Conservation (phyloP, 306 rosid species). For the Calophaca sinica region DNA sequence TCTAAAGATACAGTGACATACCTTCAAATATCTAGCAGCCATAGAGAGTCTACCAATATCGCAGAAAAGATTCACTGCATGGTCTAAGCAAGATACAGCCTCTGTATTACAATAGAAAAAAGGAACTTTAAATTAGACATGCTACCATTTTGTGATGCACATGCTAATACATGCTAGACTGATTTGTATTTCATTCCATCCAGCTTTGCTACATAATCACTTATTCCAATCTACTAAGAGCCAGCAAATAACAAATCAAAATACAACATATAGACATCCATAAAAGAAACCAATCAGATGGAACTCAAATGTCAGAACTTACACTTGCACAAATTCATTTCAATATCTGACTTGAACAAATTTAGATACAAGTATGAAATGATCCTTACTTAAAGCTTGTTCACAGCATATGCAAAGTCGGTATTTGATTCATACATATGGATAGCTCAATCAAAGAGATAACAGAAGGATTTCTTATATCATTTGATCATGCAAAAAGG, state of each 20-base stretch:
- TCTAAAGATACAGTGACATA: slow-evolving; percentile 41
- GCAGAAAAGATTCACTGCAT: slow-evolving; percentile 81
- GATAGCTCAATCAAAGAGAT: slow-evolving; percentile 18
- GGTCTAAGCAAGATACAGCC: slow-evolving; percentile 79
- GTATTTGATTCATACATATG: slow-evolving; percentile 10
- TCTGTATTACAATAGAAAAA: slow-evolving; percentile 53
- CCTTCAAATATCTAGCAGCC: slow-evolving; percentile 98
- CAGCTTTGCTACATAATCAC: slow-evolving; percentile 9
- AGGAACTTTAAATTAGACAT: slow-evolving; percentile 6
- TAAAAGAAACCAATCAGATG: slow-evolving; percentile 26
- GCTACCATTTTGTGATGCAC: slow-evolving; percentile 10
- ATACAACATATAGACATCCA: slow-evolving; percentile 29
- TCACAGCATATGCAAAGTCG: not conserved
- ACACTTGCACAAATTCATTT: slow-evolving; percentile 14
- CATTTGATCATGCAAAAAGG: slow-evolving; percentile 23
- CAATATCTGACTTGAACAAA: slow-evolving; percentile 5
- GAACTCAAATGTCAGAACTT: slow-evolving; percentile 29
- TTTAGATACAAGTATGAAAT: slow-evolving; percentile 1
- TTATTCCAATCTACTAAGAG: not conserved
- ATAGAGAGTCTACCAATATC: slow-evolving; percentile 96
- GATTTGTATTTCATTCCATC: not conserved
- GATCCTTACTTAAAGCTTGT: not conserved
- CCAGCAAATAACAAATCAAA: slow-evolving; percentile 35
- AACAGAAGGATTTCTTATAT: not conserved
- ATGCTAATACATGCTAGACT: slow-evolving; percentile 22